These are phyloP conservation scores for Hericium rajendrae DNA, from an alignment of 768 basidiomycete genomes.

Conservation along the genomic window DNA sequence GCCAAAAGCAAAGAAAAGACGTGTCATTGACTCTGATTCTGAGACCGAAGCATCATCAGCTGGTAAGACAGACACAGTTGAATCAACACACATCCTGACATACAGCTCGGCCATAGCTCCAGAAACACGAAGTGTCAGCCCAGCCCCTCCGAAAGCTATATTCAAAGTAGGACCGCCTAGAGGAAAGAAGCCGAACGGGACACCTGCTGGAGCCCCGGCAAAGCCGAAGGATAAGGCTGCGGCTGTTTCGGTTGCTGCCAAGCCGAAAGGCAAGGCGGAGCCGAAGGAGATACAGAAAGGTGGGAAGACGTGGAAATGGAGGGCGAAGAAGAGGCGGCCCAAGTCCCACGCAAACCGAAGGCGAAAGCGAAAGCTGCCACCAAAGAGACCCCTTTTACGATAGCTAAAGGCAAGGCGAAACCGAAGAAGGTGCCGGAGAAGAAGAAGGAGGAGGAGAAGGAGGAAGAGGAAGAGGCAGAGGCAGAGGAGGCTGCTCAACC, in stretches of 20 bases:
- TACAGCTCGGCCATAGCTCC: too few relatives aligned
- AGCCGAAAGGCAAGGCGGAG: conserved; percentile 2
- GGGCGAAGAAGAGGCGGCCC: neutral
- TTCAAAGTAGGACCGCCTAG: neutral
- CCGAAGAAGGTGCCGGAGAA: conserved; percentile 1
- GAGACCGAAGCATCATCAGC: conserved; percentile 20
- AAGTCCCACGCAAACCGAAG: neutral
- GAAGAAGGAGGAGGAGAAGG: conserved; percentile 9
- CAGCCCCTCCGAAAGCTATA: neutral
- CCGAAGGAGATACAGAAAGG: neutral
- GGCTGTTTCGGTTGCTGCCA: neutral
- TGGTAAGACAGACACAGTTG: too few relatives aligned
- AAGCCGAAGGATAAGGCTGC: neutral
- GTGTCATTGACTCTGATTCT: conserved; percentile 46
- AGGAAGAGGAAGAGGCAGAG: conserved; percentile 11
- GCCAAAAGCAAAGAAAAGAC: conserved; percentile 38
- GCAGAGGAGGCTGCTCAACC: neutral
- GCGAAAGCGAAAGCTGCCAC: neutral
- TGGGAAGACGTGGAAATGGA: conserved; percentile 12
- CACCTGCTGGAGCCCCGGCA: neutral
- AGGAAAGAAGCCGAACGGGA: neutral
- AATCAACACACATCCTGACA: too few relatives aligned
- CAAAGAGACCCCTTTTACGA: neutral
- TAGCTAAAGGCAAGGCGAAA: neutral
- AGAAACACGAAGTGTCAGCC: conserved; percentile 5